Base-by-base conservation (phyloP, 305 asterid species). In the Fraxinus baroniana region DNA sequence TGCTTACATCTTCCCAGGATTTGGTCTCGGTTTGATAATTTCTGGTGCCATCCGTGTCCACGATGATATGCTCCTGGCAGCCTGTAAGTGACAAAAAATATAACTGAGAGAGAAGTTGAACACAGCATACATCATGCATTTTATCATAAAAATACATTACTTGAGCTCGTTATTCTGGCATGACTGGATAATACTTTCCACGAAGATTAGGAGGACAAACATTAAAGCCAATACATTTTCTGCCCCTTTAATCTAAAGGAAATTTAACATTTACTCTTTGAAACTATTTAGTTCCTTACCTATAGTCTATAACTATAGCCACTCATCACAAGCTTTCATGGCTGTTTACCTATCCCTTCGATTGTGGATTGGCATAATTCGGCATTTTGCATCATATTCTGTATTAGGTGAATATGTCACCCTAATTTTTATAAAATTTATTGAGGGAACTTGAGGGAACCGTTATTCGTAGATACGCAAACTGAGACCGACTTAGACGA, bases 1-100 rank as follows among this genome's bases (percentile, higher is more conserved):
- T 57, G 66, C 66, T 57, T 57, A 57, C 66, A 57, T 57, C 66
- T 57, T 57, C 66, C 66, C 66, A 57, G 66, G 66, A 57, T 57
- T 57, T 57, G 66, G 66, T 57, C 66, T 57, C 66, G 66, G 66
- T 57, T 57, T 57, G 66, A 57, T 57, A 5, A 57, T 57, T 57
- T 57, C 66, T 57, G 66, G 66, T 57, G 66, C 66, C 4, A 57
- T 57, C 9, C 66, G 66, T 57, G 66, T 57, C 66, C 66, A 57
- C 26, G 28, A 57, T 57, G 66, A 57, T 6, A 57, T 57, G 66
- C 66, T 57, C 26, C 66, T 57, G 66, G 66, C 4, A 57, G 66
- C 66, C 66, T 57, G 66, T 57, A 57, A 57, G 66, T 57, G 66
- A 18, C 1, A 4, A 12, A 57, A 55, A 57, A 57, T 57, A 57